phyloP scores from a whole-genome alignment of 2,329 filamentous ascomycete species.

The Metarhizium robertsii region DNA sequence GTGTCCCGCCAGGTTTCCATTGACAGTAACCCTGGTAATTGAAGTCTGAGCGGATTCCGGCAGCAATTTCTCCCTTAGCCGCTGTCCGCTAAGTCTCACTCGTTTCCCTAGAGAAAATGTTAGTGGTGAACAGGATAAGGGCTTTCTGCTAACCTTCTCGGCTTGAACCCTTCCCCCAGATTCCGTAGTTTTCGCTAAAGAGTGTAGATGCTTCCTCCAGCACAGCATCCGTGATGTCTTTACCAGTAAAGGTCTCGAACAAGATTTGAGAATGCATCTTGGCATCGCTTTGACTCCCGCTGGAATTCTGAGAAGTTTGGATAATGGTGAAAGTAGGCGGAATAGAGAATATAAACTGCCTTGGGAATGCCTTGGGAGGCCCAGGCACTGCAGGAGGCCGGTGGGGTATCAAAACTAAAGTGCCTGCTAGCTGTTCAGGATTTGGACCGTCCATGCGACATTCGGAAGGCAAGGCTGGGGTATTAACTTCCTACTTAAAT shows the following conservation, averaged over 20 bases:
- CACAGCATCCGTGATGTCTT: conserved; percentile 23
- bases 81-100: neutral
- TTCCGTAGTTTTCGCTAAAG: conserved; percentile 28
- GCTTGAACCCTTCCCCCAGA: conserved; percentile 7
- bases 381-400: too few relatives aligned
- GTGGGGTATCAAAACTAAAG: too few relatives aligned
- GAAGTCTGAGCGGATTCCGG: conserved; percentile 4
- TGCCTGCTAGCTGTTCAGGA: too few relatives aligned
- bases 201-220: conserved; percentile 25
- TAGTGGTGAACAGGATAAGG: neutral
- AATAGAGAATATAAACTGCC: too few relatives aligned
- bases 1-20: conserved; percentile 2
- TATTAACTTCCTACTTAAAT: too few relatives aligned
- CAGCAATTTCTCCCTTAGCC: neutral
- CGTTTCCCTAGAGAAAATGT: neutral
- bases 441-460: too few relatives aligned
- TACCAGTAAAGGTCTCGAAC: neutral
- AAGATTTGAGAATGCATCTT: too few relatives aligned
- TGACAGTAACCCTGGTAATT: conserved; percentile 22
- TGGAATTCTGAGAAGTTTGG: too few relatives aligned
- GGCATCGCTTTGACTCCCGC: too few relatives aligned
- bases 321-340: too few relatives aligned
- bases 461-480: too few relatives aligned
- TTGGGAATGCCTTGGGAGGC: too few relatives aligned
- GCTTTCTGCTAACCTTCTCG: neutral